Conservation (phyloP, 1,139 yeast genomes). For the Geotrichum aggregatum region DNA sequence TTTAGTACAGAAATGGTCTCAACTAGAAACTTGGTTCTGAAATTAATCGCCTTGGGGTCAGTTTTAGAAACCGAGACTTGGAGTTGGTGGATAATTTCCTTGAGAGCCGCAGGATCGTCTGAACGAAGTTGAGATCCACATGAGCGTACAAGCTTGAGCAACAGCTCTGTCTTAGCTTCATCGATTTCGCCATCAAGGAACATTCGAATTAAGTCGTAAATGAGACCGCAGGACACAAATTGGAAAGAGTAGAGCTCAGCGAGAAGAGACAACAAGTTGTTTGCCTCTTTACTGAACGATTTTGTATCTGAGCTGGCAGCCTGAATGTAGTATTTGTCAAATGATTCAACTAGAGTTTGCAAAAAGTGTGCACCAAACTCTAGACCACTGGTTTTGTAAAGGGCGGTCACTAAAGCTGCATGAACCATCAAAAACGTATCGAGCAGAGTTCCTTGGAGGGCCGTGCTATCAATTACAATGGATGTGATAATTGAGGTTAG, state of each 20-base stretch:
- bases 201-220: conserved; percentile 68
- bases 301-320: conserved; percentile 27
- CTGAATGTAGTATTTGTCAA: conserved; percentile 38
- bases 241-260: conserved; percentile 77
- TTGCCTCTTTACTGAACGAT: conserved; percentile 51
- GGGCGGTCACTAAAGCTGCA: conserved; percentile 70
- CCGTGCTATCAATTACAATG: conserved; percentile 62
- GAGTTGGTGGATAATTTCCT: conserved; percentile 64
- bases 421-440: conserved; percentile 79
- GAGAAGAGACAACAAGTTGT: conserved; percentile 68
- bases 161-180: conserved; percentile 72
- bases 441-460: conserved; percentile 57
- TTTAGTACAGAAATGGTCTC: conserved; percentile 83
- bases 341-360: conserved; percentile 70
- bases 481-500: conserved; percentile 67
- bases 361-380: conserved; percentile 87
- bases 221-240: conserved; percentile 63
- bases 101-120: conserved; percentile 84
- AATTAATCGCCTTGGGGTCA: conserved; percentile 42
- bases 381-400: conserved; percentile 72
- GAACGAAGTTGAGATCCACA: conserved; percentile 82
- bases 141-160: conserved; percentile 64
- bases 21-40: conserved; percentile 76
- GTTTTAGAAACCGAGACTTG: conserved; percentile 47
- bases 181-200: conserved; percentile 52